These are phyloP conservation scores for Tremella yokohamensis DNA, from an alignment of 768 basidiomycete species.

Conservation along the genomic window DNA sequence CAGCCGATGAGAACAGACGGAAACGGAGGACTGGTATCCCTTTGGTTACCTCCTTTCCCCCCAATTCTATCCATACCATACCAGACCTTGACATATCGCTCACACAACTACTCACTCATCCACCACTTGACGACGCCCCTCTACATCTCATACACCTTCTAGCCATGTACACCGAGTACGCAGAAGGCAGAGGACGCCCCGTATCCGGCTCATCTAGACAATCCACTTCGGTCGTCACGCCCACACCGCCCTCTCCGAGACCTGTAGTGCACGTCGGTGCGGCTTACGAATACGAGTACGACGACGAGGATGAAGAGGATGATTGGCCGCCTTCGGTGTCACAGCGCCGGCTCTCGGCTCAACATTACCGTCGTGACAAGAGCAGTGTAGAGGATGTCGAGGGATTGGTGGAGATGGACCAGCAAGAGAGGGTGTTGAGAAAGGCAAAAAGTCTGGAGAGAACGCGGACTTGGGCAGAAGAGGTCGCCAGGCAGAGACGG, in stretches of 20 bases:
- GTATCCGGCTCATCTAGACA: slow-evolving; percentile 2
- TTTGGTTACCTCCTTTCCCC: too few species aligned
- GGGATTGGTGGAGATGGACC: not conserved
- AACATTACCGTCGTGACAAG: not conserved
- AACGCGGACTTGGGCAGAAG: slow-evolving; percentile 32
- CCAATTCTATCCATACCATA: too few species aligned
- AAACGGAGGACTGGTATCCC: too few species aligned
- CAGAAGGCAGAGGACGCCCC: not conserved
- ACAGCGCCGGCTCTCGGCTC: not conserved
- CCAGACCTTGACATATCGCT: too few species aligned
- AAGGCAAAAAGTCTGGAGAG: slow-evolving; percentile 23
- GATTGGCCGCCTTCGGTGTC: slow-evolving; percentile 16
- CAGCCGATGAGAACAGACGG: too few species aligned
- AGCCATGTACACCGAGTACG: too few species aligned
- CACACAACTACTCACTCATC: too few species aligned
- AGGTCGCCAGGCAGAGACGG: slow-evolving; percentile 14
- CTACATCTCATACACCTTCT: too few species aligned
- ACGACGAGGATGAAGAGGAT: slow-evolving; percentile 1
- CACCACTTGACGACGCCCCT: too few species aligned
- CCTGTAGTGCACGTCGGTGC: slow-evolving; percentile 1
- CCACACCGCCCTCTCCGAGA: slow-evolving; percentile 7
- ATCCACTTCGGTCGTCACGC: not conserved
- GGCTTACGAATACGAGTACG: too few species aligned
- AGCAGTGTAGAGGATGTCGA: not conserved
- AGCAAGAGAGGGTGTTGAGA: slow-evolving; percentile 5